Base-by-base conservation (phyloP, 257 asterid genomes). In the Fraxinus quadrangulata region DNA sequence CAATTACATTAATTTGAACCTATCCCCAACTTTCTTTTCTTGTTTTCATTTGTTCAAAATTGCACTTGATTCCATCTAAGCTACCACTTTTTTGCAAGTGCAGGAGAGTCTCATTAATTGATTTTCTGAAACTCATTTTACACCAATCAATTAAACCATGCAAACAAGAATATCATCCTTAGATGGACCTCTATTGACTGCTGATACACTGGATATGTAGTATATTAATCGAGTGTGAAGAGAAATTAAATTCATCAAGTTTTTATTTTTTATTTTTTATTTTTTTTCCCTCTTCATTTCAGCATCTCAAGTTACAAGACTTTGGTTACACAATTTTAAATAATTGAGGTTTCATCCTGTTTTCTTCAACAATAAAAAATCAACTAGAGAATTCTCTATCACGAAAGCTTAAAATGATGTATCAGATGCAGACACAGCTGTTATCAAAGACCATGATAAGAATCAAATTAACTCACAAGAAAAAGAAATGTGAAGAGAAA, bases 381-480 rank as follows among this genome's bases (percentile, higher is more conserved):
- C 26, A n/a, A n/a, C 54, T 2, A 54, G 65, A 65, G 73, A 78
- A 42, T 17, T 67, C 49, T 40, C 65, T 2, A n/a, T 12, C 63
- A 36, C 16, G 67, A 79, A 37, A 67, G 33, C 36, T 71, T 70
- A 42, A n/a, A 75, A 45, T 42, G 24, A 54, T n/a, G 26, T 19
- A 19, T 54, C 26, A 17, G 33, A 12, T 5, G n/a, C 59, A 30
- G 51, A 72, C 54, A n/a, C 66, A 5, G 47, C 26, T 63, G 72
- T 72, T 71, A 34, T 40, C 3, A 21, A 63, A 45, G 33, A 28
- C 54, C 67, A 16, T 11, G 40, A 17, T 67, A 51, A 81, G 8
- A 67, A 17, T 36, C 54, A 79, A 34, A 28, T 21, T 54, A 28
- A 13, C 19, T 47, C 56, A 14, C 56, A 14, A 13, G 51, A 36